Percentiles rank a stretch among this genome's conserved stretches.
Conservation (phyloP, 1,139 yeast genomes). For the Eremothecium gossypii region DNA sequence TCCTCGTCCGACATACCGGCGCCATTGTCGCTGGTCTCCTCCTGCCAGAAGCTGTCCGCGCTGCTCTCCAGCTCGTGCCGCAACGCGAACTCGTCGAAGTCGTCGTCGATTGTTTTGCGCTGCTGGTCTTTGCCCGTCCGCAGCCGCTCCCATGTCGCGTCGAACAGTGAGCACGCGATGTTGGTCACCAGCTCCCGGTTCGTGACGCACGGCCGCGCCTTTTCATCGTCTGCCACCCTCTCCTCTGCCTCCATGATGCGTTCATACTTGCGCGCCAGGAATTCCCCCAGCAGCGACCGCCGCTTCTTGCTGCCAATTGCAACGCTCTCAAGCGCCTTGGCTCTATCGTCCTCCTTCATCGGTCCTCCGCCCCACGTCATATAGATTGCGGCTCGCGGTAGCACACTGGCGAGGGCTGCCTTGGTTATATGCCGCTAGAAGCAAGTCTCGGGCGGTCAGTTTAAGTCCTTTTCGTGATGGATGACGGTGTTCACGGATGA, state of each 20-base stretch:
- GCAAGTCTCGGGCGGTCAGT: too few species aligned
- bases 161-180: constrained; percentile 49
- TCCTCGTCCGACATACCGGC: constrained; percentile 6
- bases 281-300: constrained; percentile 9
- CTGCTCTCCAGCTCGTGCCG: constrained; percentile 13
- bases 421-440: too few species aligned
- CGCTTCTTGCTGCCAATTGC: constrained; percentile 4
- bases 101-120: constrained; percentile 12
- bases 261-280: constrained; percentile 22
- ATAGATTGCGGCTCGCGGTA: too few species aligned
- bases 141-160: constrained; percentile 42
- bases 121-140: constrained; percentile 17
- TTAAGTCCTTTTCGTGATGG: too few species aligned
- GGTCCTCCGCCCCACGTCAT: too few species aligned
- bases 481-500: too few species aligned
- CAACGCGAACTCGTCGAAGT: constrained; percentile 9
- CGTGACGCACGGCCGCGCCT: constrained; percentile 26
- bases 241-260: constrained; percentile 19
- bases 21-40: constrained; percentile 15
- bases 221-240: constrained; percentile 13
- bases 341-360: too few species aligned
- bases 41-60: constrained; percentile 23
- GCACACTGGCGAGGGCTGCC: too few species aligned
- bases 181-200: constrained; percentile 47
- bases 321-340: too few species aligned